Base-by-base conservation (phyloP, 192 early-diverging fungal species). In the Gigaspora rosea region DNA sequence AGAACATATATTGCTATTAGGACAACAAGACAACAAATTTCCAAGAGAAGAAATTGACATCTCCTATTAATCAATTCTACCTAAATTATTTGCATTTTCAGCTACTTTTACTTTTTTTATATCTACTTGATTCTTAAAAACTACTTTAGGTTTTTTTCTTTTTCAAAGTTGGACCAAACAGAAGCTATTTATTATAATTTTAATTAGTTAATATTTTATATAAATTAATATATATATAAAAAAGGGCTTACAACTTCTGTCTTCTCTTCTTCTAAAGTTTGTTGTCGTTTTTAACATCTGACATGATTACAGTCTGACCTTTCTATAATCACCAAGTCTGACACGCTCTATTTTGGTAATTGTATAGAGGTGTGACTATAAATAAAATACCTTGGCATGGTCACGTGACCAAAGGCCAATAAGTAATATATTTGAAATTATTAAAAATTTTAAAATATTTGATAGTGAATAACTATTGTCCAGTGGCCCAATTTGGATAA, bases 81-180 rank as follows among this genome's bases (percentile, higher is more conserved):
- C 64, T 47, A 35, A 46, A n/a, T 48, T 46, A 18, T 78, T 68
- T 4, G 58, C 78, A 4, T 58, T 56, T 56, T 64, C 36, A 56
- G 27, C 49, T 57, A 58, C 49, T 20, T 56, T 67, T 61, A 70
- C 64, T 41, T 72, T 74, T 41, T 51, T 51, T 33, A 69, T 13
- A 62, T 85, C 82, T 46, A 81, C 50, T 56, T 85, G 81, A 71
- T 79, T 68, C 57, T 85, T 82, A 75, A 82, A 81, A 46, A 78
- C 76, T 33, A 83, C 84, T 70, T 76, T 78, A 87, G 89, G 89
- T 87, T 80, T 88, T 91, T 79, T 91, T 91, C 80, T 91, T 91
- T 82, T 86, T 86, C 64, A 86, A 62, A 73, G 35, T 32, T 20
- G 71, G 71, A 73, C 59, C 71, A 47, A 73, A 73, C 20, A 73